Conservation (phyloP, 1,284 basidiomycete species). For the Pseudozyma sp. region DNA sequence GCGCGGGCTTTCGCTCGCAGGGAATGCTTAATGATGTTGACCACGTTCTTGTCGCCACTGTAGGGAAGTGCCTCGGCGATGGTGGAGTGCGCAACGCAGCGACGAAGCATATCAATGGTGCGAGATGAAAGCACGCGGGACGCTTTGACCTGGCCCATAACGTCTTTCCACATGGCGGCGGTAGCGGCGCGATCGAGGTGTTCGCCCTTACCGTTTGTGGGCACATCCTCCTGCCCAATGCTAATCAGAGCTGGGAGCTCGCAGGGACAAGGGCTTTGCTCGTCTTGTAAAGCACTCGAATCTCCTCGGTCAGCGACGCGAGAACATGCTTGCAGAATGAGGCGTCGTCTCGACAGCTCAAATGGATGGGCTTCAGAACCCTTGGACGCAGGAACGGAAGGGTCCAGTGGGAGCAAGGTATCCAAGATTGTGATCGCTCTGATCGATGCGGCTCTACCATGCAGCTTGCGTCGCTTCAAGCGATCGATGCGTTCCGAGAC, state of each 20-base stretch:
- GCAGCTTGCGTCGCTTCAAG: conserved; percentile 25
- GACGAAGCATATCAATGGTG: conserved; percentile 33
- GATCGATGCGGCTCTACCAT: not conserved
- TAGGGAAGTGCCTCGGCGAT: conserved; percentile 8
- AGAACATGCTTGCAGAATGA: conserved; percentile 17
- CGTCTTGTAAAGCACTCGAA: not conserved
- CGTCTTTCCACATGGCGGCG: conserved; percentile 28
- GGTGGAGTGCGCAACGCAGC: conserved; percentile 24
- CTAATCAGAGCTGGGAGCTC: not conserved
- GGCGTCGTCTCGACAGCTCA: conserved; percentile 24
- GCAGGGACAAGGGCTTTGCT: conserved; percentile 2
- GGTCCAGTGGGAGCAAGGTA: conserved; percentile 8
- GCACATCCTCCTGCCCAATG: not conserved
- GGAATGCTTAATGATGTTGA: conserved; percentile 22
- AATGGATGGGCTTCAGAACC: not conserved
- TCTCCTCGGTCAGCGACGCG: not conserved
- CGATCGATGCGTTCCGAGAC: not conserved
- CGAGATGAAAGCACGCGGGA: conserved; percentile 16
- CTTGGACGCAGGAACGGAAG: not conserved
- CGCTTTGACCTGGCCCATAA: conserved; percentile 14
- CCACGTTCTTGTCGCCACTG: conserved; percentile 22
- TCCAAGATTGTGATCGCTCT: conserved; percentile 9
- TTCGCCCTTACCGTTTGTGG: not conserved
- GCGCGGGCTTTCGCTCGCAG: conserved; percentile 21
- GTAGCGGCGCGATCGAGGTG: conserved; percentile 4